Base-by-base conservation (phyloP, 805 yeast genomes). In the Yueomyces sinensis region DNA sequence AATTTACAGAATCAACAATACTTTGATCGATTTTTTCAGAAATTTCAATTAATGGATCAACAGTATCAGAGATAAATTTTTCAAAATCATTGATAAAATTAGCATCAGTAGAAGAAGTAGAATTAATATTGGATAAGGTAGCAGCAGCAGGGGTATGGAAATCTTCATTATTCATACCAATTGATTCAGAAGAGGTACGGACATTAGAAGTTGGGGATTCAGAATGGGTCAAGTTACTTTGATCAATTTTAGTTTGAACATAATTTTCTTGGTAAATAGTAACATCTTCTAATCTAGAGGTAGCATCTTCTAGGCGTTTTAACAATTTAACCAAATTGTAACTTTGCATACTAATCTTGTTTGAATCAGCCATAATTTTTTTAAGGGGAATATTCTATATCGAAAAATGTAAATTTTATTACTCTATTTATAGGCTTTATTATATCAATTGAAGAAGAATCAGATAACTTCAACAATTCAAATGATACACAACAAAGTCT, bases 211-310 rank as follows among this genome's bases (percentile, higher is more conserved):
- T 16, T 13, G 28, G 14, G 5, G 28, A 20, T 9, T 22, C 36
- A 20, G 29, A 24, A 13, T 22, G 30, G 13, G 36, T 20, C 9
- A 17, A 29, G n/a, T 35, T 29, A 11, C 33, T 38, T 18, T 40
- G 45, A n/a, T 44, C 44, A n/a, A 56, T 39, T 31, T 55, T 56
- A 4, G 56, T 33, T 37, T 59, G 62, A 34, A 63, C 49, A 32
- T 70, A 65, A 27, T 72, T 74, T 46, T 77, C 82, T 52, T 83
- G 94, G 54, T 69, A 76, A 35, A 80, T 68, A 22, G 93, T 82
- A 31, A 86, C 75, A 55, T 86, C 95, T 51, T 86, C 96, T 45
- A 86, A 72, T 32, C 96, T 74, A 5, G 94, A 78, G 9, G 96
- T 83, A 25, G 95, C 95, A 13, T 94, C 89, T 57, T 86, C 96